Conservation (phyloP, 2,329 filamentous ascomycete genomes). For the Colletotrichum zoysiae region DNA sequence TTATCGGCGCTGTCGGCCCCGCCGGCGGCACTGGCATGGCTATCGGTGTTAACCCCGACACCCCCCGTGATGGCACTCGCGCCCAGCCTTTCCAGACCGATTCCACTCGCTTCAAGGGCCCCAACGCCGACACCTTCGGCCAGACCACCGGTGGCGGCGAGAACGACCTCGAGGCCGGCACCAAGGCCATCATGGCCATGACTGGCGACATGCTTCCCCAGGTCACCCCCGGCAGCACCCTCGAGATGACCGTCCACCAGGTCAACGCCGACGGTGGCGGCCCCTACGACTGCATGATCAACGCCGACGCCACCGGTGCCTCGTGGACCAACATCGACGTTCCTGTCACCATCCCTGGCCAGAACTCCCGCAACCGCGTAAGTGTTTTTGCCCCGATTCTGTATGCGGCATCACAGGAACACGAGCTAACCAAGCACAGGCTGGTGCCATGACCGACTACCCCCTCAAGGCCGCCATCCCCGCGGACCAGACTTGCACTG, state of each 20-base stretch:
- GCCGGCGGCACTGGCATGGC: constrained; percentile 67
- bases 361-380: constrained; percentile 59
- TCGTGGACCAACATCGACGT: constrained; percentile 64
- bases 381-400: constrained; percentile 24
- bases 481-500: constrained; percentile 64
- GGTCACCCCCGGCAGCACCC: constrained; percentile 66
- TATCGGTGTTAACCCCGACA: constrained; percentile 64
- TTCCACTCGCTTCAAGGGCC: constrained; percentile 70
- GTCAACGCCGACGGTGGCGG: constrained; percentile 42
- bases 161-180: constrained; percentile 70
- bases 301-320: constrained; percentile 64
- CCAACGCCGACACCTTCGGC: constrained; percentile 64
- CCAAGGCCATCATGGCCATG: constrained; percentile 67
- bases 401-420: not conserved
- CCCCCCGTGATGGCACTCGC: constrained; percentile 71
- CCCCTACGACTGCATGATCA: constrained; percentile 70
- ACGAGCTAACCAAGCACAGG: constrained; percentile 44
- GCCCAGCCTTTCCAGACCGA: constrained; percentile 74
- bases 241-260: constrained; percentile 66
- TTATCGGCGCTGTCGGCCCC: constrained; percentile 69
- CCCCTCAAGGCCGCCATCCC: constrained; percentile 66
- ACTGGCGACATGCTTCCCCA: constrained; percentile 70
- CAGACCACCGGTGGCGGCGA: constrained; percentile 68
- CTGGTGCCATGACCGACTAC: constrained; percentile 54
- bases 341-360: constrained; percentile 63